Evolutionary conservation across 2,329 filamentous ascomycete species (phyloP).

Genomic region (Neofusicoccum ribis): DNA sequence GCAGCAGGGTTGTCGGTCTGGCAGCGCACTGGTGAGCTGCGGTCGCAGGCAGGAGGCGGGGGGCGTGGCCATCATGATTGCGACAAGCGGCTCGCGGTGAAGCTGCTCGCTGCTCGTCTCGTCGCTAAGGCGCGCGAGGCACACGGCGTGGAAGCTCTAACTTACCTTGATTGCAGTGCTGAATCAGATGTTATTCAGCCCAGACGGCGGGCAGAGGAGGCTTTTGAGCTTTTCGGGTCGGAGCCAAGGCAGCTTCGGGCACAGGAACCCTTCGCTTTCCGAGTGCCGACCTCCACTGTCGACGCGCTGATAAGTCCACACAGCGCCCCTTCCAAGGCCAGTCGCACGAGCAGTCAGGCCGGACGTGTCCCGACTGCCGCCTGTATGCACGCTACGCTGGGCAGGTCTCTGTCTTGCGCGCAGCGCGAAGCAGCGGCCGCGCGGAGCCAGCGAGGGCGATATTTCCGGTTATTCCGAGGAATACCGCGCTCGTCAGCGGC

Average conservation of each 20-base stretch:
- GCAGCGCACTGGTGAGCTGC: neutral
- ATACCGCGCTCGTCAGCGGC: conserved; percentile 7
- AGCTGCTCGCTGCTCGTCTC: neutral
- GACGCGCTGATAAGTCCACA: neutral
- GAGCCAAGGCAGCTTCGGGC: conserved; percentile 4
- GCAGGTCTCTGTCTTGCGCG: too few species aligned
- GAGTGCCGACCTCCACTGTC: neutral
- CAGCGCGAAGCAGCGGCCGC: neutral
- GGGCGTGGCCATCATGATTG: conserved; percentile 1
- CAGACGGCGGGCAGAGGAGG: neutral
- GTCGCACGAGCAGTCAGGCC: conserved; percentile 1
- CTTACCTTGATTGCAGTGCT: conserved; percentile 15
- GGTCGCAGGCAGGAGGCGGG: neutral
- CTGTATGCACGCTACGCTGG: too few species aligned
- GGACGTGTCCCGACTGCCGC: too few species aligned
- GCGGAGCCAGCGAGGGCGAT: neutral
- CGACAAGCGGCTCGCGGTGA: neutral
- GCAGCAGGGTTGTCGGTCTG: neutral
- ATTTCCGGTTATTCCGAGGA: conserved; percentile 7
- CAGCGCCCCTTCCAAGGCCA: neutral
- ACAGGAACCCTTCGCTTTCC: conserved; percentile 1
- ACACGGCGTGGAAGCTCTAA: conserved; percentile 7
- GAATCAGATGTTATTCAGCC: conserved; percentile 9
- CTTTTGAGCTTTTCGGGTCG: conserved; percentile 12
- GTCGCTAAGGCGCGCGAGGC: neutral